These are phyloP conservation scores for Chaetomiaceae sp. DNA, from an alignment of 2,329 filamentous ascomycete species.

Conservation along the genomic window DNA sequence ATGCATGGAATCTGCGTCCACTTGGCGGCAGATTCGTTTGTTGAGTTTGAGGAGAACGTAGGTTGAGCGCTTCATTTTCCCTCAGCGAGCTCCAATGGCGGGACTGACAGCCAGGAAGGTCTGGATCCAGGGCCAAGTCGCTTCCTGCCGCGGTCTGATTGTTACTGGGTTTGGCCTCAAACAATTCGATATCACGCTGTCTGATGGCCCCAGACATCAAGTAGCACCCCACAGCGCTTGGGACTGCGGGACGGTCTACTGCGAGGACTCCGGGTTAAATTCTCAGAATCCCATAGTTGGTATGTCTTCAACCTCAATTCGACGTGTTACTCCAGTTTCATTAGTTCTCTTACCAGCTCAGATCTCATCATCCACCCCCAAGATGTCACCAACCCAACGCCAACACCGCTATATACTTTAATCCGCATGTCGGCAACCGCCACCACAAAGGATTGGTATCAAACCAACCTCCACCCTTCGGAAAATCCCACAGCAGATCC, in stretches of 20 bases:
- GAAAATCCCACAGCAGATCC: conserved; percentile 15
- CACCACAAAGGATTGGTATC: conserved; percentile 47
- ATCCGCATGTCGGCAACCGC: conserved; percentile 48
- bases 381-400: conserved; percentile 25
- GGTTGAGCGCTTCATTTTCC: conserved; percentile 10
- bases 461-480: conserved; percentile 39
- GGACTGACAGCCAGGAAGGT: conserved; percentile 30
- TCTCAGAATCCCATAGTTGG: conserved; percentile 43
- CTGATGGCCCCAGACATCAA: conserved; percentile 21
- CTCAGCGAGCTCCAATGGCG: not conserved
- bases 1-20: conserved; percentile 43
- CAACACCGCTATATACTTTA: conserved; percentile 44
- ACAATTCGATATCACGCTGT: conserved; percentile 45
- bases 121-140: conserved; percentile 34
- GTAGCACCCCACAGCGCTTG: conserved; percentile 33
- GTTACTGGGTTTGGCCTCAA: conserved; percentile 45
- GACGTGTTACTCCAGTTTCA: not conserved
- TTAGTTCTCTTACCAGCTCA: conserved; percentile 21
- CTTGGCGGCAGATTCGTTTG: conserved; percentile 46
- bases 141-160: conserved; percentile 47
- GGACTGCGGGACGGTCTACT: conserved; percentile 43
- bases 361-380: conserved; percentile 43
- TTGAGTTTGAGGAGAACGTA: conserved; percentile 50
- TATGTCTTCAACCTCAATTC: conserved; percentile 18
- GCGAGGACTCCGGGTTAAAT: conserved; percentile 13